Evolutionary conservation across 1,139 yeast genomes (phyloP).

Genomic region (Kluyveromyces sp.): DNA sequence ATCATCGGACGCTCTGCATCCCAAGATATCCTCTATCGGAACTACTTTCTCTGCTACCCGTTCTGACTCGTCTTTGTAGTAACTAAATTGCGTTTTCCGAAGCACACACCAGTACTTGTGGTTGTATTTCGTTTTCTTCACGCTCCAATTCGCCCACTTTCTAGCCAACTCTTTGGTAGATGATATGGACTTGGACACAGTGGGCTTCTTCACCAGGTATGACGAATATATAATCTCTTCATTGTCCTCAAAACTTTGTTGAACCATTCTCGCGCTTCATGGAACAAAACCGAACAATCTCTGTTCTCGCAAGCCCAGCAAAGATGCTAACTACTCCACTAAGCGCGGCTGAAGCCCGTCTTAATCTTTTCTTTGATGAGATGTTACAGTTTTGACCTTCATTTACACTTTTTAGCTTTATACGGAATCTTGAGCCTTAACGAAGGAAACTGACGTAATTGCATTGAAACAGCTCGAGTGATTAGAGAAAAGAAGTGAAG

Average conservation of each 20-base stretch:
- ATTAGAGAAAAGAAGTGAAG: background rate
- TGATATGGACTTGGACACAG: slow-evolving; percentile 5
- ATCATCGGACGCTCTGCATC: slow-evolving; percentile 14
- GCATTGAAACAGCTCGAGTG: no score
- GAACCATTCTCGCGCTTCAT: background rate
- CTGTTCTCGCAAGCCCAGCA: background rate
- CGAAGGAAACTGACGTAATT: background rate
- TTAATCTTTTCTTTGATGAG: no score
- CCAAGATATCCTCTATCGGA: slow-evolving; percentile 33
- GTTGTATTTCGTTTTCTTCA: slow-evolving; percentile 6
- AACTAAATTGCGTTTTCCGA: slow-evolving; percentile 48
- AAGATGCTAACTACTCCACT: no score
- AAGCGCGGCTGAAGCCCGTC: no score
- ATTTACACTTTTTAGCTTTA: background rate
- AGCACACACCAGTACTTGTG: slow-evolving; percentile 46
- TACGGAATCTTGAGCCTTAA: background rate
- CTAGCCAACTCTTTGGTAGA: slow-evolving; percentile 5
- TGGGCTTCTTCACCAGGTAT: slow-evolving; percentile 12
- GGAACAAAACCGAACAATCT: background rate
- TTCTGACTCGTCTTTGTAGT: slow-evolving; percentile 52
- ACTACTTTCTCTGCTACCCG: slow-evolving; percentile 49
- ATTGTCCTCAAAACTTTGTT: slow-evolving; percentile 5
- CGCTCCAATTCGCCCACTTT: slow-evolving; percentile 6
- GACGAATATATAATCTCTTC: slow-evolving; percentile 16
- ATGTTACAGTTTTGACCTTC: no score